Evolutionary conservation across 1,284 basidiomycete species (phyloP).

Genomic region (Malassezia nana): DNA sequence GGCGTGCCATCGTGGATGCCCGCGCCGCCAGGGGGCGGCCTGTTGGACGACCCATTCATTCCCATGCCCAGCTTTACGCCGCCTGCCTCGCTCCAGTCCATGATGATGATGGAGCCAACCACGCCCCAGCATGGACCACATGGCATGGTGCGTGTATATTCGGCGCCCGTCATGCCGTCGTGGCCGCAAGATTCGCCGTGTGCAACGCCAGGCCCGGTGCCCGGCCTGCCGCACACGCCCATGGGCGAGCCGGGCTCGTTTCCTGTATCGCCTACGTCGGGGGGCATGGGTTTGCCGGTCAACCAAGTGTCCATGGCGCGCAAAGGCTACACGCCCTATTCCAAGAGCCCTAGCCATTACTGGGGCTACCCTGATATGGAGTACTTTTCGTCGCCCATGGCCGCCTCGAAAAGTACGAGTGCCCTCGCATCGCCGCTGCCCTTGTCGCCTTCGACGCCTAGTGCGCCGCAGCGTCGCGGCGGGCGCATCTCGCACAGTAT

Average conservation of each 20-base stretch:
- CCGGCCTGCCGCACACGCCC: constrained; percentile 1
- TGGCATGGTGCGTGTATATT: constrained; percentile 23
- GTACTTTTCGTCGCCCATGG: constrained; percentile 19
- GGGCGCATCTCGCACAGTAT: constrained; percentile 13
- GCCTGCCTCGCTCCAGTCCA: neutral
- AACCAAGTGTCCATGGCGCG: constrained; percentile 14
- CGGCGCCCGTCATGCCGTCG: constrained; percentile 20
- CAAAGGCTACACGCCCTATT: constrained; percentile 15
- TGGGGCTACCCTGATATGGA: constrained; percentile 7
- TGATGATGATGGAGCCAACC: constrained; percentile 10
- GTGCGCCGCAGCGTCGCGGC: neutral
- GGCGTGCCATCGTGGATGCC: neutral
- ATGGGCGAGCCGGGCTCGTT: constrained; percentile 15
- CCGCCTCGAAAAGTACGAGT: constrained; percentile 32
- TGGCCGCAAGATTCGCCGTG: constrained; percentile 11
- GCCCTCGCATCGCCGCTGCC: constrained; percentile 23
- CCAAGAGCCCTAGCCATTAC: neutral
- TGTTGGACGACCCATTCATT: constrained; percentile 3
- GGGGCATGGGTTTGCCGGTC: constrained; percentile 3
- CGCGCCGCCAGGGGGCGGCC: neutral
- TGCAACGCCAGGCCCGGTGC: neutral
- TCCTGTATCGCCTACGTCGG: constrained; percentile 24
- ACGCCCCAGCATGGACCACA: constrained; percentile 10
- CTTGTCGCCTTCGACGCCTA: constrained; percentile 19
- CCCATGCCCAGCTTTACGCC: neutral